Conservation (phyloP, 805 yeast genomes). For the Lachancea lanzarotensis region DNA sequence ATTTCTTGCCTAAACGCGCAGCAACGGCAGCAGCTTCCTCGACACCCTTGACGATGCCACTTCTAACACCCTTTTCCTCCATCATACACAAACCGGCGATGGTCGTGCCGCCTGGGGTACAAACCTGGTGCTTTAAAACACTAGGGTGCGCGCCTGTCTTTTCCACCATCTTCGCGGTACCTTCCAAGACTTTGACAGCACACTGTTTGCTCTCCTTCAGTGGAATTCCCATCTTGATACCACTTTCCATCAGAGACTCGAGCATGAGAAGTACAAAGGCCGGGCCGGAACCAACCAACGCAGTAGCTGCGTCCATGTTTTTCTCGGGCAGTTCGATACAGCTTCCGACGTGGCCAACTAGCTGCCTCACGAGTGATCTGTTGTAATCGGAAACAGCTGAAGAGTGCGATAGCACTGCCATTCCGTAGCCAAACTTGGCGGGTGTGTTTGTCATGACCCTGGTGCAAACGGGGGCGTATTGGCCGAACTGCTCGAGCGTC, state of each 20-base stretch:
- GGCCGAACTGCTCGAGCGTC: conserved; percentile 62
- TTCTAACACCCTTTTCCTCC: conserved; percentile 87
- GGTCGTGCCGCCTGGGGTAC: conserved; percentile 98
- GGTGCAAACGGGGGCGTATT: conserved; percentile 53
- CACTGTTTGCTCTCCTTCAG: conserved; percentile 72
- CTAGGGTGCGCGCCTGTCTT: conserved; percentile 84
- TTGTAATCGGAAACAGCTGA: conserved; percentile 40
- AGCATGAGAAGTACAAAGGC: conserved; percentile 86
- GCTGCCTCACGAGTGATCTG: conserved; percentile 29
- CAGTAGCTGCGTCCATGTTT: conserved; percentile 94
- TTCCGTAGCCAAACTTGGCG: conserved; percentile 85
- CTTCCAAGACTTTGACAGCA: conserved; percentile 91
- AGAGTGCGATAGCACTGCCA: conserved; percentile 85
- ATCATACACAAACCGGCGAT: conserved; percentile 88
- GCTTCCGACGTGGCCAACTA: conserved; percentile 60
- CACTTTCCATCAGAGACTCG: conserved; percentile 92
- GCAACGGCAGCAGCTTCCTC: conserved; percentile 90
- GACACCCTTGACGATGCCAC: conserved; percentile 81
- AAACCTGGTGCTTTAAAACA: conserved; percentile 74
- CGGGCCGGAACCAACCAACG: conserved; percentile 94
- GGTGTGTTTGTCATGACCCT: conserved; percentile 99
- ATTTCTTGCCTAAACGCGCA: conserved; percentile 47
- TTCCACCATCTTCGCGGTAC: conserved; percentile 86
- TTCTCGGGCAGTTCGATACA: conserved; percentile 68
- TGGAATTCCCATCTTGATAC: conserved; percentile 90